Conservation (phyloP, 495 filamentous ascomycete species). For the Hypoxylon fragiforme region DNA sequence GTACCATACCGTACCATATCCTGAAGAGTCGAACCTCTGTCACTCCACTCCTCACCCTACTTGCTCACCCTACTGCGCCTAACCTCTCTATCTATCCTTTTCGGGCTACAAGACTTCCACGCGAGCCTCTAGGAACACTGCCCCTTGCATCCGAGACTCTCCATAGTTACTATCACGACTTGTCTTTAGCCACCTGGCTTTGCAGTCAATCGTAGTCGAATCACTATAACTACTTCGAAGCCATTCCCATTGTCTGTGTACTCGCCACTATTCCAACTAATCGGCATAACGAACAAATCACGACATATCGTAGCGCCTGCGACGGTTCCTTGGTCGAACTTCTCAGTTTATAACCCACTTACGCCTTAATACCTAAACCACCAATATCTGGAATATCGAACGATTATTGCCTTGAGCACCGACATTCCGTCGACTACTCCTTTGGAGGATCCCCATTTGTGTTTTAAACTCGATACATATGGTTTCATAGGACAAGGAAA, state of each 20-base stretch:
- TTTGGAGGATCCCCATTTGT: neutral
- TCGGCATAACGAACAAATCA: constrained; percentile 12
- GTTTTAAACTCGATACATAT: constrained; percentile 6
- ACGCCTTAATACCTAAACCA: constrained; percentile 6
- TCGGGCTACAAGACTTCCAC: constrained; percentile 15
- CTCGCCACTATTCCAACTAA: constrained; percentile 16
- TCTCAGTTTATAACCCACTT: constrained; percentile 11
- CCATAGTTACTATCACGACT: constrained; percentile 1
- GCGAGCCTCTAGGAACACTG: constrained; percentile 31
- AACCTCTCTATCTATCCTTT: constrained; percentile 13
- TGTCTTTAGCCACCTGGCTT: constrained; percentile 25
- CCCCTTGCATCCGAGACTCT: constrained; percentile 22
- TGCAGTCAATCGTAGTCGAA: constrained; percentile 13
- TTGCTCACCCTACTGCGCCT: constrained; percentile 2
- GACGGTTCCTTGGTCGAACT: constrained; percentile 2
- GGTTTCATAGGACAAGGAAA: constrained; percentile 13
- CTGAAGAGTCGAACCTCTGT: constrained; percentile 23
- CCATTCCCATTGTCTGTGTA: constrained; percentile 2
- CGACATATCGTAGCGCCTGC: constrained; percentile 16
- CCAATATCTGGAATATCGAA: constrained; percentile 14
- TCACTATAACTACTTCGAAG: constrained; percentile 5
- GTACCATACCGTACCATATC: neutral
- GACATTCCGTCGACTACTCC: constrained; percentile 5
- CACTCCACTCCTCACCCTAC: too few relatives aligned
- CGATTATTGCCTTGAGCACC: constrained; percentile 11